A percentile compares a stretch with the other conserved stretches of the same genome.
phyloP scores from a whole-genome alignment of 345 rosid genomes.

The Lumnitzera littorea region DNA sequence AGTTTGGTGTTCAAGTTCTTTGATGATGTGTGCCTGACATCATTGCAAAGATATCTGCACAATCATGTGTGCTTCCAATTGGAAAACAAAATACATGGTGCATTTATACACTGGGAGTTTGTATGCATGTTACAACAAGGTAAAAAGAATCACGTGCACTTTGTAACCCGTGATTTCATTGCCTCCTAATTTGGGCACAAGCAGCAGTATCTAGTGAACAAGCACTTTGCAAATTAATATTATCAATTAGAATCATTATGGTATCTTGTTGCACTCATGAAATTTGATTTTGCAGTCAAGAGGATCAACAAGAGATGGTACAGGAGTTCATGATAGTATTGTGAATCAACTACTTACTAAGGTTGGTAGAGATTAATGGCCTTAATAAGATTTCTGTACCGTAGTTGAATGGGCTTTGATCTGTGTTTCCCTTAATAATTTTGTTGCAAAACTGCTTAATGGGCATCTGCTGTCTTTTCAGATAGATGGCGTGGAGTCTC shows the following conservation, averaged over 20 bases:
- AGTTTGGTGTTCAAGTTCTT: no score
- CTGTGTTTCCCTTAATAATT: not conserved
- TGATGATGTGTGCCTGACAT: no score
- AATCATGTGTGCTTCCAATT: no score
- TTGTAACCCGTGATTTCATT: no score
- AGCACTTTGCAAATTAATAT: not conserved
- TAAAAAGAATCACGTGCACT: no score
- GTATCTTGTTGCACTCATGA: not conserved
- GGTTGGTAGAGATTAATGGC: slow-evolving; percentile 35
- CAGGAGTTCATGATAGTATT: slow-evolving; percentile 97
- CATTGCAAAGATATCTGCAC: no score
- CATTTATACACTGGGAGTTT: no score
- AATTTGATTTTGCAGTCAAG: slow-evolving; percentile 52
- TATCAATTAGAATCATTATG: no score
- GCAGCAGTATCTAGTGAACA: not conserved
- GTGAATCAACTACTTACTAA: slow-evolving; percentile 97
- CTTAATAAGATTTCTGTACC: slow-evolving; percentile 1
- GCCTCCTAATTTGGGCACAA: not conserved
- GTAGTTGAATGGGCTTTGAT: not conserved
- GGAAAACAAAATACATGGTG: no score
- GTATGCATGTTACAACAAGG: no score
- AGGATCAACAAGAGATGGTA: slow-evolving; percentile 96
- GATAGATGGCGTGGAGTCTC: slow-evolving; percentile 99
- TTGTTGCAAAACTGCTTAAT: slow-evolving; percentile 8
- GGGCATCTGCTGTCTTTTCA: slow-evolving; percentile 28